These are phyloP conservation scores for Jamesozyma lodderae DNA, from an alignment of 805 yeast genomes.

Conservation along the genomic window DNA sequence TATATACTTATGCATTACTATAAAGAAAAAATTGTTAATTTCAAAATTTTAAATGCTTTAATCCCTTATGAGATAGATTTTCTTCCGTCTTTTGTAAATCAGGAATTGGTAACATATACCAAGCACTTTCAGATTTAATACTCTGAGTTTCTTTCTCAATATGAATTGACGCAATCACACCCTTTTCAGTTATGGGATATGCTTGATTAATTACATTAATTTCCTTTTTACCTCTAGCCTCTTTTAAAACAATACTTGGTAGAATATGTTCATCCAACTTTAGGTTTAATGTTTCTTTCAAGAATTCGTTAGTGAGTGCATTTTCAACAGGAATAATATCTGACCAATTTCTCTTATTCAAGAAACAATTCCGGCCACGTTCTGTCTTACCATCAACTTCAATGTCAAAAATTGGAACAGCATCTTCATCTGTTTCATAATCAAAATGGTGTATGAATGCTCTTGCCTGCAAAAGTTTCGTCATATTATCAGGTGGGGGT, in stretches of 20 bases:
- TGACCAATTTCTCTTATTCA: slow-evolving; percentile 65
- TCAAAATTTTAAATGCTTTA: slow-evolving; percentile 19
- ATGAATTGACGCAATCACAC: slow-evolving; percentile 61
- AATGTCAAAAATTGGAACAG: slow-evolving; percentile 57
- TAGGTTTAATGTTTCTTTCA: slow-evolving; percentile 8
- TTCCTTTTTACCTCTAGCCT: slow-evolving; percentile 8
- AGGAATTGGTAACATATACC: slow-evolving; percentile 68
- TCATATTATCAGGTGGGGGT: slow-evolving; percentile 89
- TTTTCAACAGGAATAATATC: slow-evolving; percentile 51
- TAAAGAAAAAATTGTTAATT: neutral
- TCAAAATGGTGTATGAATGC: slow-evolving; percentile 62
- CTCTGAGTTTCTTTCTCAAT: slow-evolving; percentile 55
- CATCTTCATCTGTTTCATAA: slow-evolving; percentile 62
- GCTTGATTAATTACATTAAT: slow-evolving; percentile 37
- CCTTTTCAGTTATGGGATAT: slow-evolving; percentile 48
- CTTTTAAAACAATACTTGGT: slow-evolving; percentile 23
- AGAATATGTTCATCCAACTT: slow-evolving; percentile 12
- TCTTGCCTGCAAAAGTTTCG: slow-evolving; percentile 58
- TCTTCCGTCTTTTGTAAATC: slow-evolving; percentile 32
- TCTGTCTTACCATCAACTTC: slow-evolving; percentile 48
- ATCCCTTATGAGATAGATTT: slow-evolving; percentile 21
- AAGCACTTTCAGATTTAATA: slow-evolving; percentile 43
- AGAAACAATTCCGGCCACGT: slow-evolving; percentile 36
- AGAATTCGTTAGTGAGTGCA: slow-evolving; percentile 16
- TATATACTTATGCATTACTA: no score